Evolutionary conservation across 2,329 filamentous ascomycete genomes (phyloP), one percentile per base, ranked within the genome.

Genomic region (Fusarium nygamai): DNA sequence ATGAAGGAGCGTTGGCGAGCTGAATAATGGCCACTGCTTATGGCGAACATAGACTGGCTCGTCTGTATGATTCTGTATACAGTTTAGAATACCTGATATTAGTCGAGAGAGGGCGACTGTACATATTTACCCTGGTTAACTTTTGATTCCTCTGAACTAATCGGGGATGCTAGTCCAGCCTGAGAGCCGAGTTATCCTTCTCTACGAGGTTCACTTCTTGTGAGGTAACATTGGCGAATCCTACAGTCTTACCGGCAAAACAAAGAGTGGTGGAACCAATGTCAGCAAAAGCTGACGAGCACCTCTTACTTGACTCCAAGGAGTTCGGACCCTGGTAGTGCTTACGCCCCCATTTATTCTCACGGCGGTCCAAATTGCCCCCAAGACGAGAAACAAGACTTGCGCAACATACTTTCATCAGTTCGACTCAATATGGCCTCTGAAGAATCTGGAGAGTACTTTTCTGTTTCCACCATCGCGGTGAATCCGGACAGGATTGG

Each of bases 391-490:
- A 4, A 29, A 19, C 20, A 20, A 39, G 11, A 19, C 11, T 19
- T 16, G 14, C 10, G 6, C 56, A 38, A 14, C 20, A 29, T 9
- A 16, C 2, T 6, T 13, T 16, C 1, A 16, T 19, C 33, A 9
- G 5, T 1, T 7, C 14, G 4, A 16, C 16, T 34, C 16, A 63
- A n/a, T 4, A 53, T 48, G 27, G 12, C n/a, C 1, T 44, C 48
- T 3, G 19, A 14, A 8, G 22, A 19, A 17, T 50, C 48, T 17
- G 48, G 47, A 34, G 57, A 44, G 17, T 69, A 44, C 22, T 69
- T 69, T 14, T 69, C 66, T 1, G 64, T 69, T 27, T 69, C 64
- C 10, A 64, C 48, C 6, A 69, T 69, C 14, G 27, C 48, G 3
- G 66, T 69, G 6, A 24, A 69, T 19, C 64, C 66, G 0, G 57